Base-by-base conservation (phyloP, 2,329 filamentous ascomycete genomes). In the Pezicula radicicola region DNA sequence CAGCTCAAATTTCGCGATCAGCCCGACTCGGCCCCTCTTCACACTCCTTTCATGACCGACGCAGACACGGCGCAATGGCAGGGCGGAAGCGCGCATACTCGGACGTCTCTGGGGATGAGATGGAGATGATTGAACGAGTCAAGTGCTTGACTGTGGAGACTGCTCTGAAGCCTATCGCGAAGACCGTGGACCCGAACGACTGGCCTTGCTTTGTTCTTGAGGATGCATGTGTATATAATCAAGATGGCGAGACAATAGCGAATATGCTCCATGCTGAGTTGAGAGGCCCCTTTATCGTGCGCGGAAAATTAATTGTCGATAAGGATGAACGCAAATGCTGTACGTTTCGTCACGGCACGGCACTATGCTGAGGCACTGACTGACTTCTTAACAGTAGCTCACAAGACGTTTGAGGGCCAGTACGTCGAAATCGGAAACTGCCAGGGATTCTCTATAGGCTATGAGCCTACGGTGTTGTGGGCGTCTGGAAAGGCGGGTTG, bases 401-500 rank as follows among this genome's bases (percentile, higher is more conserved):
- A 28, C 68, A 62, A 44, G 16, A 45, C 54, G 30, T 57, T 63
- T 1, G 56, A 55, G 25, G 55, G 55, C 13, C 62, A 66, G n/a
- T 63, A 71, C 41, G 75, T 88, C 54, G 79, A 86, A 57, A 74
- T 89, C 48, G 68, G 72, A n/a, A 70, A 75, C 33, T 75, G 73
- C 21, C 56, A 58, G 2, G 61, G 64, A 30, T 83, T 80, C 60
- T 80, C 83, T 12, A 81, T 86, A 30, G 79, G 79, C 13, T 76
- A 80, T 47, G 76, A 75, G 0, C 72, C 75, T 16, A 75, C 80
- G 4, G 73, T 80, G n/a, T 72, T 88, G 28, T 91, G 87, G 87
- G 83, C 85, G 1, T 73, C 76, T 28, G 84, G 84, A 36, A 66
- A 73, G 49, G 78, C 83, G 12, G 87, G 85, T 42, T 90, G 86